Conservation (phyloP, 2,329 filamentous ascomycete genomes). For the Monosporascus sp. region DNA sequence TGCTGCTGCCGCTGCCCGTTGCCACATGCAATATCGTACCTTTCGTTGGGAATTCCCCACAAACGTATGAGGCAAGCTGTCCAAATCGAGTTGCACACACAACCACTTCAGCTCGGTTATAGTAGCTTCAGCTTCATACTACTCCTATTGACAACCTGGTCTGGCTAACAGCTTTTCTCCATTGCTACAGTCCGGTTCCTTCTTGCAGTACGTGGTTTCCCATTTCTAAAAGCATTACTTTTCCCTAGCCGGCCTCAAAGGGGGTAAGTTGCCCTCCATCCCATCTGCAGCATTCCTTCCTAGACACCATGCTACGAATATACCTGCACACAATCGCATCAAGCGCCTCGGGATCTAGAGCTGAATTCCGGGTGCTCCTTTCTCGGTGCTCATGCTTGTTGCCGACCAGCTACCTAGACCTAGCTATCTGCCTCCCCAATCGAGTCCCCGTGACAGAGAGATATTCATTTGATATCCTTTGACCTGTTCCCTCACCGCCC, state of each 20-base stretch:
- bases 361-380: too few species aligned
- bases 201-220: neutral
- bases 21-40: constrained; percentile 4
- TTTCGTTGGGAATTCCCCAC: constrained; percentile 20
- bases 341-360: neutral
- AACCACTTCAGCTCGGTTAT: constrained; percentile 7
- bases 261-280: neutral
- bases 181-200: neutral
- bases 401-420: too few species aligned
- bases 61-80: constrained; percentile 29
- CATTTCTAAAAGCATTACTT: neutral
- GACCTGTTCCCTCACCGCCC: too few species aligned
- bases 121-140: constrained; percentile 7
- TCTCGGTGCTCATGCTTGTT: too few species aligned
- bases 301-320: too few species aligned
- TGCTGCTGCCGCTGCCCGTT: neutral
- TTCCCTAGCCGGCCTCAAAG: neutral
- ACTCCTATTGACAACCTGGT: constrained; percentile 1
- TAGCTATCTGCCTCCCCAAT: too few species aligned
- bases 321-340: neutral
- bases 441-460: too few species aligned
- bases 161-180: neutral
- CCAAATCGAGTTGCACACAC: constrained; percentile 25
- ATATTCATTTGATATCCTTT: too few species aligned
- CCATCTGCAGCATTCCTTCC: too few species aligned